Conservation (phyloP, 2,329 filamentous ascomycete genomes). For the Fusarium zealandicum region DNA sequence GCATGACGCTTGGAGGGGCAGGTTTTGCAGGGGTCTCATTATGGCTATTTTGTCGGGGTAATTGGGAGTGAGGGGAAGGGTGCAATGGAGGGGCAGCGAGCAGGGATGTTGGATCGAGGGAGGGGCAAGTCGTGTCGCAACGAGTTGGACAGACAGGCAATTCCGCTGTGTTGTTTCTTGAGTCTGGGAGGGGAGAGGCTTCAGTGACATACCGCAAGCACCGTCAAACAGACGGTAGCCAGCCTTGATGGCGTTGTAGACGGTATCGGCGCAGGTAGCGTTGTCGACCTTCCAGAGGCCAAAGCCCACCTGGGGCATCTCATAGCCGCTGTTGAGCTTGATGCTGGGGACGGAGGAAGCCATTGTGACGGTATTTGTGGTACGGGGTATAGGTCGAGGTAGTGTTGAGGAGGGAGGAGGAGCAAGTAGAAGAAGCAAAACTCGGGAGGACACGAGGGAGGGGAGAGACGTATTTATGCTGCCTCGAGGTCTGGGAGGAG, state of each 20-base stretch:
- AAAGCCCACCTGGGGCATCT: constrained; percentile 80
- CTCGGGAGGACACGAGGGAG: constrained; percentile 8
- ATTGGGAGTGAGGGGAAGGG: constrained; percentile 26
- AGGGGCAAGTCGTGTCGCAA: constrained; percentile 21
- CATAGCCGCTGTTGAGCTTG: constrained; percentile 69
- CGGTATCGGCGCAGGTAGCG: constrained; percentile 73
- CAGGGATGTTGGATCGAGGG: constrained; percentile 11
- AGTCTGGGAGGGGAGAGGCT: constrained; percentile 1
- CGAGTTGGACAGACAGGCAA: constrained; percentile 5
- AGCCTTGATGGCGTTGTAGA: constrained; percentile 76
- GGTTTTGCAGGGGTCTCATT: constrained; percentile 32
- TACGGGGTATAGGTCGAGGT: constrained; percentile 7
- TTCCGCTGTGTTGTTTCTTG: constrained; percentile 1
- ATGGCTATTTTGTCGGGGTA: constrained; percentile 39
- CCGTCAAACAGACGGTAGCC: constrained; percentile 69
- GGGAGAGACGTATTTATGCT: constrained; percentile 32
- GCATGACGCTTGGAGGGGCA: constrained; percentile 33
- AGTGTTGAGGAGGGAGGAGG: constrained; percentile 4
- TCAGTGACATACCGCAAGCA: constrained; percentile 59
- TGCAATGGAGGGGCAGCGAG: constrained; percentile 15
- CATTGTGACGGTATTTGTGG: constrained; percentile 41
- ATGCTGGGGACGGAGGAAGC: constrained; percentile 53
- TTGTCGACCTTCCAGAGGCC: constrained; percentile 86
- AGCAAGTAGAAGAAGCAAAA: constrained; percentile 20
- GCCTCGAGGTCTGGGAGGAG: constrained; percentile 14